Base-by-base conservation (phyloP, 164 flowering plant species). In the Magnolia kwangsiensis region DNA sequence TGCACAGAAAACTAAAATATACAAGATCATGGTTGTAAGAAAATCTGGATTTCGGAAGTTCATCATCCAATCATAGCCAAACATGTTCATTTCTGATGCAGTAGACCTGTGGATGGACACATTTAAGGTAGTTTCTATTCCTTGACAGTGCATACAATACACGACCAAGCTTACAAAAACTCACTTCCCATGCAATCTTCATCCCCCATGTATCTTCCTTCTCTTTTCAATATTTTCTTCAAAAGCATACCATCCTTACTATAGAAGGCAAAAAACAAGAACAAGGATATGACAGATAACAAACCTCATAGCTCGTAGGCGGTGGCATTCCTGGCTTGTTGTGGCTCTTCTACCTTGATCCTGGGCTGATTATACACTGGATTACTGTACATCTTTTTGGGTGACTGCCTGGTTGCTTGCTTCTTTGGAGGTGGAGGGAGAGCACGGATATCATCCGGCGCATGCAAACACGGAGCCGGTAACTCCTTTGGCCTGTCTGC, bases 391-490 rank as follows among this genome's bases (percentile, higher is more conserved):
- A 68, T 68, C 71, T 37, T 14, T 31, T 29, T 68, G n/a, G 71
- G 14, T 29, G 71, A 49, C n/a, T n/a, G 50, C 20, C 71, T 68
- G 6, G 71, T 73, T 45, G 69, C 69, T 58, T 23, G 74, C 24
- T 76, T 76, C 78, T 76, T 76, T 21, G 45, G 11, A 49, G 69
- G 74, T 63, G 74, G 69, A 20, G 20, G 20, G 24, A 63, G 31
- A 63, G 50, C 24, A 24, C 0, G 20, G 24, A 19, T 21, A 45
- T 20, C 69, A 0, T 11, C 74, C 10, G 70, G 61, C 9, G 58
- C 37, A 29, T 51, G 65, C 24, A 24, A 67, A 8, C 6, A 70
- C n/a, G 55, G 72, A n/a, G 13, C 55, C 50, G 72, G 14, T 21
- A 50, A 10, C 14, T n/a, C 50, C 7, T 8, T 18, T 19, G 27